These are phyloP conservation scores for Alternaria conjuncta DNA, from an alignment of 2,329 filamentous ascomycete genomes.

Conservation along the genomic window DNA sequence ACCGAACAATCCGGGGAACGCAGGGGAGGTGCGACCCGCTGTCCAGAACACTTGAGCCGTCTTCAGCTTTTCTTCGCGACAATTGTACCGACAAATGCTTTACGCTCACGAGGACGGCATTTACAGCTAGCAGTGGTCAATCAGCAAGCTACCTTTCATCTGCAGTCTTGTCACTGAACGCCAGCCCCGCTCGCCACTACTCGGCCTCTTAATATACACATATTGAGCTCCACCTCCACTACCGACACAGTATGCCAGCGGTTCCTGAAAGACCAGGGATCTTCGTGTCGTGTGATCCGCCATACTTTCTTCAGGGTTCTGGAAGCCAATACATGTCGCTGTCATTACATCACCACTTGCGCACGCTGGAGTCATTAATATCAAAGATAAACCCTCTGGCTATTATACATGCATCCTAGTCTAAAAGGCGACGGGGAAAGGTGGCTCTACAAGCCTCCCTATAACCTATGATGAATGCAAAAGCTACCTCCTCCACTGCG, in stretches of 20 bases:
- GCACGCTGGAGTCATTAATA: constrained; percentile 7
- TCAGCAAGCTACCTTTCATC: not conserved
- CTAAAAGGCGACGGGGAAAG: constrained; percentile 37
- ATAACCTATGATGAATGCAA: constrained; percentile 30
- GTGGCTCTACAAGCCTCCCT: constrained; percentile 33
- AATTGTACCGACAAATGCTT: not conserved
- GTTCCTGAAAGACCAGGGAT: not conserved
- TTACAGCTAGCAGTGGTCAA: not conserved
- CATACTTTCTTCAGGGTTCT: not conserved
- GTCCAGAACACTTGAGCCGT: not conserved
- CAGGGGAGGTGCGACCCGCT: not conserved
- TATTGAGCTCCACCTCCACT: constrained; percentile 9
- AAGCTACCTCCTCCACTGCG: constrained; percentile 12
- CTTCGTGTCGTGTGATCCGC: constrained; percentile 5
- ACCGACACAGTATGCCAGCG: not conserved
- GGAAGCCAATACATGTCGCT: not conserved
- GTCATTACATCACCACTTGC: not conserved
- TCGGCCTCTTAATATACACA: not conserved
- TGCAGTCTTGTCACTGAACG: not conserved
- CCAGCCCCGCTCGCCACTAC: constrained; percentile 1
- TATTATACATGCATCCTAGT: constrained; percentile 38
- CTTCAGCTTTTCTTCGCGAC: not conserved
- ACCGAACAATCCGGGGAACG: constrained; percentile 14
- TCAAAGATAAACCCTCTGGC: constrained; percentile 21
- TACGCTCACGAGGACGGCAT: not conserved